A percentile compares a stretch with the other conserved stretches of the same genome.
These are phyloP conservation scores for Ascochyta viciae-villosae DNA, from an alignment of 2,329 filamentous ascomycete species.

Conservation along the genomic window DNA sequence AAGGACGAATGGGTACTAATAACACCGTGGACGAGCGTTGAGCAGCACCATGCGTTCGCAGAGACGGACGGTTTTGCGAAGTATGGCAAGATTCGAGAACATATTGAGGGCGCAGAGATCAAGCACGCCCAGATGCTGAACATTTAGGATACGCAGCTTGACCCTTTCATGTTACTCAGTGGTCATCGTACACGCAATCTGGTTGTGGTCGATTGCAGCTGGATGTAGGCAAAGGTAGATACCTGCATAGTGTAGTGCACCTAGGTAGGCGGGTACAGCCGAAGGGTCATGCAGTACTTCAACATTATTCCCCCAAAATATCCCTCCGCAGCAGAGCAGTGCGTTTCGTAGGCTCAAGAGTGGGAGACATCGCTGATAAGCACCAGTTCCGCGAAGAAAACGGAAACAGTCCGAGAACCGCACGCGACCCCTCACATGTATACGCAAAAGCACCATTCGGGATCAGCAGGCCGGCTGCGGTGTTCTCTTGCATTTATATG, in stretches of 20 bases:
- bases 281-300: neutral
- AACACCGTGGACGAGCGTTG: constrained; percentile 48
- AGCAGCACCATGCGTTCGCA: constrained; percentile 47
- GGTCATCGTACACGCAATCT: neutral
- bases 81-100: constrained; percentile 29
- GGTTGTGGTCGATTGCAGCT: neutral
- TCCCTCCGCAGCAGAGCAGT: neutral
- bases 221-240: neutral
- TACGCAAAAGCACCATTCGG: neutral
- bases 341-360: neutral
- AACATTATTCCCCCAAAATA: neutral
- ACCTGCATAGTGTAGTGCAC: neutral
- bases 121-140: constrained; percentile 34
- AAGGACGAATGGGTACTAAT: constrained; percentile 55
- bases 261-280: neutral
- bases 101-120: constrained; percentile 29
- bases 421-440: neutral
- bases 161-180: neutral
- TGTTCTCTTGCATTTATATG: neutral
- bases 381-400: neutral
- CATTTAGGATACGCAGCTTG: constrained; percentile 12
- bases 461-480: neutral
- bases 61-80: constrained; percentile 42
- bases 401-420: neutral
- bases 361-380: neutral